Evolutionary conservation across 1,139 yeast species (phyloP), one percentile per base, ranked within the genome.

Genomic region (Zhuliangozyma blackwelliae): DNA sequence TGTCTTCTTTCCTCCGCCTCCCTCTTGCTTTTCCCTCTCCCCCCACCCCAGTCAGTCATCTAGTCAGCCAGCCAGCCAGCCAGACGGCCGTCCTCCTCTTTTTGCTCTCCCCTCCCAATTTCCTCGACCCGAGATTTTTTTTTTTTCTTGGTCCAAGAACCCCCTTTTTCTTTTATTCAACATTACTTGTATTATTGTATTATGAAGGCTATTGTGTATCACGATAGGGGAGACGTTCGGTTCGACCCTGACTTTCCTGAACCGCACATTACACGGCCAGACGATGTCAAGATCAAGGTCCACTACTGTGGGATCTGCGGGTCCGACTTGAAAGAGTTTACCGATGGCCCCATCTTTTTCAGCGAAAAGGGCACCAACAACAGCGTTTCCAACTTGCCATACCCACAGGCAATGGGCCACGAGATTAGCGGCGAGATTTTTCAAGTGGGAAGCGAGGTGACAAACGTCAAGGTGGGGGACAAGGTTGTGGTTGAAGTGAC

Each of bases 231-330:
- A 35, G 75, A 75, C 47, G 53, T 78, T 25, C 59, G 72, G 35
- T 75, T 62, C 49, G 65, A 72, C 5, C 57, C 59, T 1, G 58
- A 58, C 27, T 57, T 73, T 26, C 58, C 66, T 5, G 72, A 63
- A 39, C 83, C 84, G 4, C 47, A 52, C 25, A 58, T 75, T 28
- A 45, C 48, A 2, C 61, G 63, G 27, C 65, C 68, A 1, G 68
- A 65, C 36, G 81, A 77, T 42, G 75, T 77, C 22, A 64, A 75
- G 34, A 49, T 77, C 25, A 72, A 71, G 41, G 63, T 77, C 7
- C 67, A 71, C 10, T 77, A 63, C 57, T 75, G 81, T 49, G 83
- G 82, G 25, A 76, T 75, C 34, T 75, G 82, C 52, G 82, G 82
- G 20, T 63, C 78, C 0, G 83, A 77, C 50, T 52, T 77, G 25